A percentile compares a stretch with the other conserved stretches of the same genome.
These are phyloP conservation scores for Xanthoparmelia taractica DNA, from an alignment of 495 filamentous ascomycete species.

Conservation along the genomic window DNA sequence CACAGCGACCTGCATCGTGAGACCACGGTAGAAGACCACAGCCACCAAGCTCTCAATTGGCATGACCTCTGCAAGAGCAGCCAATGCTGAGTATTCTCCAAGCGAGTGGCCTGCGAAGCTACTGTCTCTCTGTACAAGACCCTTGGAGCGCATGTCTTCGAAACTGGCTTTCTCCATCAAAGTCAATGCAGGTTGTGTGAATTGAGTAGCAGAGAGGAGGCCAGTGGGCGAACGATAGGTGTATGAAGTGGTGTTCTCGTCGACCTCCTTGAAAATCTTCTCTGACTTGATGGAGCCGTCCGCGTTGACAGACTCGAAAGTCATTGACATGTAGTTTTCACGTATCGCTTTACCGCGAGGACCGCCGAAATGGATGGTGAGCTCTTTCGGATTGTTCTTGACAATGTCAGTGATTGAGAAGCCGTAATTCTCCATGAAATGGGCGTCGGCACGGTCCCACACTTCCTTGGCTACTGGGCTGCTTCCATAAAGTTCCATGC, in stretches of 20 bases:
- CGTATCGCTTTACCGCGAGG: slow-evolving; percentile 94
- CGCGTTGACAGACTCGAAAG: slow-evolving; percentile 87
- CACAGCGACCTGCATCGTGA: slow-evolving; percentile 99
- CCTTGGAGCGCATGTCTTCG: slow-evolving; percentile 97
- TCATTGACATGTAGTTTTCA: slow-evolving; percentile 99
- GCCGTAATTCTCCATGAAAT: slow-evolving; percentile 97
- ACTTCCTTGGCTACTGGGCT: slow-evolving; percentile 92
- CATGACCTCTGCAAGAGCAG: slow-evolving; percentile 96
- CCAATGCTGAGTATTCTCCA: slow-evolving; percentile 95
- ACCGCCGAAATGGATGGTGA: slow-evolving; percentile 97
- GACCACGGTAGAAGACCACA: slow-evolving; percentile 96
- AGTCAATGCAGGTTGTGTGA: slow-evolving; percentile 94
- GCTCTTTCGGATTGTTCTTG: slow-evolving; percentile 98
- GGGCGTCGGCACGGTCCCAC: slow-evolving; percentile 95
- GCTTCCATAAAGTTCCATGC: slow-evolving; percentile 94
- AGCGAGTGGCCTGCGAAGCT: slow-evolving; percentile 97
- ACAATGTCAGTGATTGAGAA: slow-evolving; percentile 98
- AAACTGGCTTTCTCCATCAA: slow-evolving; percentile 99
- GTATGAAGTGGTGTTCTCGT: slow-evolving; percentile 85
- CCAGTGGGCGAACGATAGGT: slow-evolving; percentile 94
- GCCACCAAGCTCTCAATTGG: slow-evolving; percentile 97
- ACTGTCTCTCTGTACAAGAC: slow-evolving; percentile 89
- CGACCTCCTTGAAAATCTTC: slow-evolving; percentile 97
- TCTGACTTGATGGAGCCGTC: slow-evolving; percentile 94
- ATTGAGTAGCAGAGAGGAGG: slow-evolving; percentile 94